A percentile compares a stretch with the other conserved stretches of the same genome.
These are phyloP conservation scores for Xylaria sp. DNA, from an alignment of 2,329 filamentous ascomycete species.

Conservation along the genomic window DNA sequence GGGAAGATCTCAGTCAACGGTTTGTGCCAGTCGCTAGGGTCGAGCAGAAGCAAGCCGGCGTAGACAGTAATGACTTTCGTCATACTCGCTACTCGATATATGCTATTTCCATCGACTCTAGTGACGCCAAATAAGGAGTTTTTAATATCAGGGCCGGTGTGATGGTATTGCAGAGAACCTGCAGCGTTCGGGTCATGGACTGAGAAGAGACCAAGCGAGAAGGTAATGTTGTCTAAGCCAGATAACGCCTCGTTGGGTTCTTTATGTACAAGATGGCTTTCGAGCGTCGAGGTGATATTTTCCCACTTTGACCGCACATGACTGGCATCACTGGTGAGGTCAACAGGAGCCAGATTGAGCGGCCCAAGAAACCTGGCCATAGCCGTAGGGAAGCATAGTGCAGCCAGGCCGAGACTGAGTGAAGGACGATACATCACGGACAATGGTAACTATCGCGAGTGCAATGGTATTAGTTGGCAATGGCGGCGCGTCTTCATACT, in stretches of 20 bases:
- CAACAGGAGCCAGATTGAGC: conserved; percentile 50
- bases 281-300: conserved; percentile 48
- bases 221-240: conserved; percentile 51
- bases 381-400: conserved; percentile 29
- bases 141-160: conserved; percentile 50
- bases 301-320: conserved; percentile 50
- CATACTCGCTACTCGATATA: conserved; percentile 57
- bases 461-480: background rate
- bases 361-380: conserved; percentile 46
- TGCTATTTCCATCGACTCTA: conserved; percentile 55
- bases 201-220: conserved; percentile 56
- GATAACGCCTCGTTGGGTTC: conserved; percentile 30
- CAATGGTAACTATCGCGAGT: background rate
- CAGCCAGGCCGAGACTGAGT: conserved; percentile 10
- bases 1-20: conserved; percentile 50
- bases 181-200: conserved; percentile 50
- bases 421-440: conserved; percentile 23
- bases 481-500: background rate
- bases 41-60: conserved; percentile 52
- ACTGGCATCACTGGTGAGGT: conserved; percentile 51
- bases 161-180: conserved; percentile 50
- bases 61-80: conserved; percentile 55
- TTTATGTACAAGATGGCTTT: conserved; percentile 39
- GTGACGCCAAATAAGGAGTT: conserved; percentile 49
- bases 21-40: conserved; percentile 51